Percentiles rank a stretch among this genome's conserved stretches.
Conservation (phyloP, 805 yeast genomes). For the Wickerhamiella occidentalis region DNA sequence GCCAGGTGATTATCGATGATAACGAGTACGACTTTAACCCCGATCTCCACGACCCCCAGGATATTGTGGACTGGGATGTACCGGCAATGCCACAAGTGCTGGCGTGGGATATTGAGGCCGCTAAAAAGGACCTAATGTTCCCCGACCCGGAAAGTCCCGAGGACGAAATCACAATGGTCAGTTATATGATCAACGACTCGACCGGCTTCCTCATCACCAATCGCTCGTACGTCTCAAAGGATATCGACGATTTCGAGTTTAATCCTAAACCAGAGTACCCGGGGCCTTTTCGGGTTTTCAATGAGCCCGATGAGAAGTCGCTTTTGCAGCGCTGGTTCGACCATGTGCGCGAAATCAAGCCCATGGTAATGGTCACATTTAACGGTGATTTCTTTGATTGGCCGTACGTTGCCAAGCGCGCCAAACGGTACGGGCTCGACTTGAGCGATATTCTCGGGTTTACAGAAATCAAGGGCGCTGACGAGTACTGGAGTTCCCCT, state of each 20-base stretch:
- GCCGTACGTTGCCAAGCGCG: conserved; percentile 92
- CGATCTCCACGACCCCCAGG: conserved; percentile 7
- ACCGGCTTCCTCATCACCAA: conserved; percentile 90
- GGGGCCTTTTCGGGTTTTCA: conserved; percentile 79
- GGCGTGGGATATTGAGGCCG: conserved; percentile 96
- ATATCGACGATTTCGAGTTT: conserved; percentile 92
- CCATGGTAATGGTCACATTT: conserved; percentile 95
- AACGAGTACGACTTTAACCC: conserved; percentile 6
- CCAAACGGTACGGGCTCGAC: conserved; percentile 69
- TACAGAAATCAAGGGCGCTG: conserved; percentile 85
- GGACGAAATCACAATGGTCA: conserved; percentile 97
- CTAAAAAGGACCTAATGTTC: conserved; percentile 89
- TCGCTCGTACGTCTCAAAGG: conserved; percentile 85
- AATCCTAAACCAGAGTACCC: conserved; percentile 95
- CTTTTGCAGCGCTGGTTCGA: conserved; percentile 69
- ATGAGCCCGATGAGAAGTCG: conserved; percentile 74
- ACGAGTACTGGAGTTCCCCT: conserved; percentile 72
- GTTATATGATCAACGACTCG: conserved; percentile 92
- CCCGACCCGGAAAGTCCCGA: conserved; percentile 63
- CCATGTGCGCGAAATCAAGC: conserved; percentile 75
- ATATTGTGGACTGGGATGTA: conserved; percentile 10
- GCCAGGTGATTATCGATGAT: conserved; percentile 9
- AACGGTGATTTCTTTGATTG: conserved; percentile 99
- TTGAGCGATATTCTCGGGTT: conserved; percentile 93
- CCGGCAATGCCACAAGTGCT: conserved; percentile 35